Conservation (phyloP, 2,329 filamentous ascomycete genomes). For the Beauveria medogensis region DNA sequence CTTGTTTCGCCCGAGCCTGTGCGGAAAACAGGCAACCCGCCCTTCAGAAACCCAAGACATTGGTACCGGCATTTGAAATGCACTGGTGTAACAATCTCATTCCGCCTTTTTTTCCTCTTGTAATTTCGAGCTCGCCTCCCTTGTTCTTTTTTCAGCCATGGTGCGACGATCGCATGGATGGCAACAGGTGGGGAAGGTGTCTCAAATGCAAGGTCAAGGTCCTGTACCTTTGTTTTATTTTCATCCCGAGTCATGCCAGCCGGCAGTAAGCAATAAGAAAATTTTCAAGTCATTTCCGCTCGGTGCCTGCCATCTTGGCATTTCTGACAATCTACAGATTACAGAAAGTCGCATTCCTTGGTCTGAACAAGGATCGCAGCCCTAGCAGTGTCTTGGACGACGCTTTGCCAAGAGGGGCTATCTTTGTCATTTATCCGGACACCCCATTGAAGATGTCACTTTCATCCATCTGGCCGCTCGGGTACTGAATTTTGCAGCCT, state of each 20-base stretch:
- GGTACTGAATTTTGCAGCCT: slow-evolving; percentile 23
- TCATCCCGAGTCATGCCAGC: slow-evolving; percentile 3
- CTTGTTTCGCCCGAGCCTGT: slow-evolving; percentile 2
- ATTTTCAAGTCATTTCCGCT: not conserved
- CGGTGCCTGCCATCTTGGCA: not conserved
- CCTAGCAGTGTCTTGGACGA: not conserved
- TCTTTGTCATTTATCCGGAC: not conserved
- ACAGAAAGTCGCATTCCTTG: not conserved
- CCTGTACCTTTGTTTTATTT: slow-evolving; percentile 1
- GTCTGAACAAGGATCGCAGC: not conserved
- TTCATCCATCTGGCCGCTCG: slow-evolving; percentile 19
- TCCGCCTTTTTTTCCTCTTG: not conserved
- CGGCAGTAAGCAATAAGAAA: not conserved
- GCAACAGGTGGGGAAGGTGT: slow-evolving; percentile 8
- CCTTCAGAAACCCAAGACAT: slow-evolving; percentile 1
- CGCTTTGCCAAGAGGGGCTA: not conserved
- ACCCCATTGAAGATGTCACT: not conserved
- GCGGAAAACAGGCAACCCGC: not conserved
- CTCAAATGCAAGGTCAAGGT: slow-evolving; percentile 2
- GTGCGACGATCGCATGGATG: slow-evolving; percentile 4
- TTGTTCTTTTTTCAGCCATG: not conserved
- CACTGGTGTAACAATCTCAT: not conserved
- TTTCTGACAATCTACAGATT: not conserved
- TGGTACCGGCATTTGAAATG: slow-evolving; percentile 1
- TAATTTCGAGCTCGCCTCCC: not conserved